Evolutionary conservation across 306 rosid genomes (phyloP).

Genomic region (Abrus precatorius): DNA sequence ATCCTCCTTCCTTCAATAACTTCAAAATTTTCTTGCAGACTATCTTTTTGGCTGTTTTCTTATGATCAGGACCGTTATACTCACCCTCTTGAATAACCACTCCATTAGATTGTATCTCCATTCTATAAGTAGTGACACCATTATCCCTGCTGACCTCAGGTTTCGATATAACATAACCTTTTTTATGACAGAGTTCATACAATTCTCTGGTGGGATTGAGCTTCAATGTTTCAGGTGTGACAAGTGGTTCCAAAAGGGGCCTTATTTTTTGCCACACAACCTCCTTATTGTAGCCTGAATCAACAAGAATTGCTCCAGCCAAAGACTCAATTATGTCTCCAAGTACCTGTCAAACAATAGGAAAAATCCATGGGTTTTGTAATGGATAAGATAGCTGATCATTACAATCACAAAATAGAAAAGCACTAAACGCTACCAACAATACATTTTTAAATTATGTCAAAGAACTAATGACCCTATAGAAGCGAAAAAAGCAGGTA

Average conservation of each 20-base stretch:
- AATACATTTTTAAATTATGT: not conserved
- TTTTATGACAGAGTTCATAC: conserved; percentile 55
- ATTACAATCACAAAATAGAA: not conserved
- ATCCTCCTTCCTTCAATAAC: conserved; percentile 51
- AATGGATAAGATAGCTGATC: conserved; percentile 2
- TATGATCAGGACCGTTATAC: conserved; percentile 27
- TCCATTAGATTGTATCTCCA: conserved; percentile 65
- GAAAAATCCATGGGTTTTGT: conserved; percentile 15
- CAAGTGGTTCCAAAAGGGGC: conserved; percentile 76
- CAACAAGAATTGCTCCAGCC: conserved; percentile 83
- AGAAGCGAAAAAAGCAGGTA: too few species aligned
- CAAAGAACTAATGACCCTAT: not conserved
- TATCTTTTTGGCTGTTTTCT: conserved; percentile 53
- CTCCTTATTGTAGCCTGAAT: conserved; percentile 68
- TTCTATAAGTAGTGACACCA: conserved; percentile 41
- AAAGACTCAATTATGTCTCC: conserved; percentile 87
- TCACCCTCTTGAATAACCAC: conserved; percentile 34
- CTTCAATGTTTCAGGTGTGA: conserved; percentile 68
- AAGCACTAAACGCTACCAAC: not conserved
- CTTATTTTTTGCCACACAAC: conserved; percentile 64
- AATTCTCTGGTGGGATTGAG: conserved; percentile 69
- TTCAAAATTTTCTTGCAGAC: conserved; percentile 66
- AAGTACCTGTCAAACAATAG: conserved; percentile 64
- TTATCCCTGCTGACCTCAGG: conserved; percentile 11
- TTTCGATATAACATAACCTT: conserved; percentile 37